Conservation (phyloP, 148 eudicot genomes). For the Rhododendron ferrugineum region DNA sequence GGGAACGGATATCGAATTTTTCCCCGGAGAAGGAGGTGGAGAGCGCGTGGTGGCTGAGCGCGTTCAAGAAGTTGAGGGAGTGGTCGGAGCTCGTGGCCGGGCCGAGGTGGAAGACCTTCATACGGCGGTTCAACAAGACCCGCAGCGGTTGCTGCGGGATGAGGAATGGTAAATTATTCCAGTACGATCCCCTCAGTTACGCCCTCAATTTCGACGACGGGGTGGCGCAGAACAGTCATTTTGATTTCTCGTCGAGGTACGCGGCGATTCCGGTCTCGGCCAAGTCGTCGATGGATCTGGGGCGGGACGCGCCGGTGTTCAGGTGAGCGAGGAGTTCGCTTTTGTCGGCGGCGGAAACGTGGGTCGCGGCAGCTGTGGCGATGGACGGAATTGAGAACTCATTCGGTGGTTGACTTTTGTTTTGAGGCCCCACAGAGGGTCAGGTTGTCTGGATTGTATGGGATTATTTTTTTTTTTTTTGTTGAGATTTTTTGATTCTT, state of each 20-base stretch:
- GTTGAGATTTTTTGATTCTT: not conserved
- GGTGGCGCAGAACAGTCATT: slow-evolving; percentile 26
- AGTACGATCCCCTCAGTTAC: slow-evolving; percentile 73
- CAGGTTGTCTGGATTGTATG: not conserved
- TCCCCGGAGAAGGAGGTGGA: slow-evolving; percentile 13
- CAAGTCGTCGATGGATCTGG: slow-evolving; percentile 22
- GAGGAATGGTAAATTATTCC: slow-evolving; percentile 30
- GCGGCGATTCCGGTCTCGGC: slow-evolving; percentile 29
- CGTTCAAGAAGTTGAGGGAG: slow-evolving; percentile 55
- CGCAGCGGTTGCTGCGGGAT: slow-evolving; percentile 13
- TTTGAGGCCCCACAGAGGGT: no score
- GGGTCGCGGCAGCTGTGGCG: slow-evolving; percentile 30
- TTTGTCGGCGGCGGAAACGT: slow-evolving; percentile 20
- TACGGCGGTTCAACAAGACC: slow-evolving; percentile 51
- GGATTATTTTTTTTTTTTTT: no score
- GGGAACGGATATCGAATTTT: slow-evolving; percentile 26
- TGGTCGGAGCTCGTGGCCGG: slow-evolving; percentile 87
- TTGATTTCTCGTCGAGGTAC: slow-evolving; percentile 33
- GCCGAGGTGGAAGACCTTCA: slow-evolving; percentile 83
- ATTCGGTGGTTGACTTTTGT: not conserved
- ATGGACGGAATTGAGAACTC: not conserved
- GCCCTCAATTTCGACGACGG: slow-evolving; percentile 77
- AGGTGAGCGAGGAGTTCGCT: not conserved
- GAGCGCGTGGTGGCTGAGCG: slow-evolving; percentile 42
- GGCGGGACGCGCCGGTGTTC: slow-evolving; percentile 18